A percentile compares a stretch with the other conserved stretches of the same genome.
These are phyloP conservation scores for Emergomyces orientalis DNA, from an alignment of 2,329 filamentous ascomycete species.

Conservation along the genomic window DNA sequence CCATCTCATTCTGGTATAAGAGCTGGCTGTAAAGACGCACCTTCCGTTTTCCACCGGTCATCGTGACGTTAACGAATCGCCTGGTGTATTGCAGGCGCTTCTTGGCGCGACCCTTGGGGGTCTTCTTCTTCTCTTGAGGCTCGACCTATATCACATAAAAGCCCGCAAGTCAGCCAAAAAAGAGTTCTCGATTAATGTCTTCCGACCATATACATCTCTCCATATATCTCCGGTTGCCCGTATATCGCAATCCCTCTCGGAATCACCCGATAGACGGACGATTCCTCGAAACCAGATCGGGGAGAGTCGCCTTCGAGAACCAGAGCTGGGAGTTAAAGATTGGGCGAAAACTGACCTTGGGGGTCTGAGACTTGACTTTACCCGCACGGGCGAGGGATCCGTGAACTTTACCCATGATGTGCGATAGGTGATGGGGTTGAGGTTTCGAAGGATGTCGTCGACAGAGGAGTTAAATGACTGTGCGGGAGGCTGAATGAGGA, in stretches of 20 bases:
- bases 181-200: not conserved
- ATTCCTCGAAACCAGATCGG: not conserved
- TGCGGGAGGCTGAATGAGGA: constrained; percentile 1
- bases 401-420: constrained; percentile 85
- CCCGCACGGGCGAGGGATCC: constrained; percentile 53
- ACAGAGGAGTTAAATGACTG: not conserved
- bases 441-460: constrained; percentile 7
- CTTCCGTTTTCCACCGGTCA: constrained; percentile 4
- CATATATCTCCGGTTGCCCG: not conserved
- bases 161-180: not conserved
- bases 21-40: not conserved
- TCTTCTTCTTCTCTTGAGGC: constrained; percentile 91
- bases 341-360: constrained; percentile 24
- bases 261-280: not conserved
- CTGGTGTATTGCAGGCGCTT: constrained; percentile 95
- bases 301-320: not conserved
- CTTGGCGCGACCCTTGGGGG: constrained; percentile 91
- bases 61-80: constrained; percentile 84
- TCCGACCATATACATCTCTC: not conserved
- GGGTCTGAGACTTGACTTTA: constrained; percentile 72
- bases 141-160: constrained; percentile 53
- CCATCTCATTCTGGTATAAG: not conserved
- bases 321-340: not conserved
- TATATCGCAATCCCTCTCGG: not conserved
- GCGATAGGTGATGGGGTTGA: constrained; percentile 8